Evolutionary conservation across 345 rosid species (phyloP), one percentile per base, ranked within the genome.

Genomic region (Syzygium grande): DNA sequence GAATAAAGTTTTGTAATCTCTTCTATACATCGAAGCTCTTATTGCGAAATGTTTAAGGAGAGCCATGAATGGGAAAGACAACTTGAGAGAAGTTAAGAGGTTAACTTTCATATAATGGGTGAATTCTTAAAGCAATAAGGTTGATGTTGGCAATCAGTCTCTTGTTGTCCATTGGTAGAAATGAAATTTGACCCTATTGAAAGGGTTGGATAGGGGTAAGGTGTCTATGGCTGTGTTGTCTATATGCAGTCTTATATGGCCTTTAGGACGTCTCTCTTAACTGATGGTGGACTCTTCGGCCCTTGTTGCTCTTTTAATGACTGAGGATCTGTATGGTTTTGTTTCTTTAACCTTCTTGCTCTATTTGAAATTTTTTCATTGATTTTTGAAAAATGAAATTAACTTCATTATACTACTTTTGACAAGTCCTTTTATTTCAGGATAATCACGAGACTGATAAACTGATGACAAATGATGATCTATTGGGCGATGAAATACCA

Each of bases 401-500:
- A 85, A 87, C 55, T 87, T 86, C 88, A 88, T 73, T 86, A 53
- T 27, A 38, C 22, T 84, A 34, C 10, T 73, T 13, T 73, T 41
- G 54, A 19, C 65, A 63, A 54, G 59, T 56, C 78, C 34, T 86
- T 85, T 27, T 87, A 83, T 61, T 88, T 89, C 94, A 98, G 99
- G 98, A 92, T 83, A 93, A 92, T 90, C 92, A 88, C 84, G 97
- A 91, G 88, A 87, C 89, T 54, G 94, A 92, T 87, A 92, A 88
- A 16, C 85, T 84, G 84, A 93, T 96, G 98, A 95, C 99, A 84
- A 98, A 96, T 94, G 98, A 98, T 93, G 99, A 98, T 91, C 89
- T 96, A 89, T 91, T 98, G 89, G 99, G 99, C 38, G 99, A 96
- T 92, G 98, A 98, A 92, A 94, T 98, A 91, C 99, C 99, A 87